A percentile compares a stretch with the other conserved stretches of the same genome.
Conservation (phyloP, 2,329 filamentous ascomycete species). For the Neurospora sp. region DNA sequence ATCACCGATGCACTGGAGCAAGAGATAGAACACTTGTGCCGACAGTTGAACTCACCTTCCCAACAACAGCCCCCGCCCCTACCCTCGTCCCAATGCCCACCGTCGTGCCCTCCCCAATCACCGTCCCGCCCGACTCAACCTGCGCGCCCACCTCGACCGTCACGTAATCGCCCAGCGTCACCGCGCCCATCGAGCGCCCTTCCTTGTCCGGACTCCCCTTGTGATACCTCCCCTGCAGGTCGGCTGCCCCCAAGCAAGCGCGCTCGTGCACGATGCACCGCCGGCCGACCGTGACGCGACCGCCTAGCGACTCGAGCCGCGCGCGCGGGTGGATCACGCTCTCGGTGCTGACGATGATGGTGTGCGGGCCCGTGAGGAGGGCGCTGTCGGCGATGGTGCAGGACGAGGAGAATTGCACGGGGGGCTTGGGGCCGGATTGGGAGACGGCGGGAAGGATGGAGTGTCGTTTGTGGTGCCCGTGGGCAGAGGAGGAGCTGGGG, state of each 20-base stretch:
- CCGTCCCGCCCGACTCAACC: conserved; percentile 53
- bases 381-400: conserved; percentile 55
- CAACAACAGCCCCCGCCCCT: conserved; percentile 50
- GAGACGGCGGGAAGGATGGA: conserved; percentile 46
- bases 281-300: conserved; percentile 71
- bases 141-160: conserved; percentile 49
- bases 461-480: conserved; percentile 35
- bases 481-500: conserved; percentile 15
- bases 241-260: conserved; percentile 40
- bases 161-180: conserved; percentile 51
- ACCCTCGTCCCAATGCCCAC: conserved; percentile 52
- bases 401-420: conserved; percentile 50
- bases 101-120: conserved; percentile 49
- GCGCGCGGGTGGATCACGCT: conserved; percentile 80
- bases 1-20: neutral
- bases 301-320: conserved; percentile 66
- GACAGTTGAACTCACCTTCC: conserved; percentile 39
- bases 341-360: conserved; percentile 68
- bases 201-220: neutral
- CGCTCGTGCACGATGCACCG: conserved; percentile 75
- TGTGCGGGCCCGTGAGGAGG: conserved; percentile 59
- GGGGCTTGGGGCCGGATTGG: conserved; percentile 47
- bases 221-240: conserved; percentile 9
- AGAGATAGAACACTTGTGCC: neutral
- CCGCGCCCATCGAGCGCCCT: conserved; percentile 32